phyloP scores from a whole-genome alignment of 371 early-diverging fungal species.

The Paramicrosporidium saccamoebae region DNA sequence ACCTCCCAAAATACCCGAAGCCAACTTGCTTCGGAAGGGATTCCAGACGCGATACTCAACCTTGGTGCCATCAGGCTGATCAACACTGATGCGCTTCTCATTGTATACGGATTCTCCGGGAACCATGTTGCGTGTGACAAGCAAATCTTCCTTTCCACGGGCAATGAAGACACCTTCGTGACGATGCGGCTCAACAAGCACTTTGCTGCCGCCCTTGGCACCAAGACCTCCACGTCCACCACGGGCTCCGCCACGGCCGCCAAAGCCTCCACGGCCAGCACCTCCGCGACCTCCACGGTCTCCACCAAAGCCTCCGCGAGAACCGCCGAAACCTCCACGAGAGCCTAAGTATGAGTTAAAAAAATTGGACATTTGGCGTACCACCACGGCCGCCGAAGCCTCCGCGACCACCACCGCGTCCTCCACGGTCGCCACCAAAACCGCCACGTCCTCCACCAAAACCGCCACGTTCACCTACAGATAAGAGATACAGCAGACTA shows the following conservation, averaged over 20 bases:
- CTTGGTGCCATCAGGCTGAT: slow-evolving; percentile 77
- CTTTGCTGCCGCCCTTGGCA: slow-evolving; percentile 56
- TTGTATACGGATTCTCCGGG: slow-evolving; percentile 96
- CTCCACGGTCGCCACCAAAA: slow-evolving; percentile 8
- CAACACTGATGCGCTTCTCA: slow-evolving; percentile 91
- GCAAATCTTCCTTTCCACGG: slow-evolving; percentile 93
- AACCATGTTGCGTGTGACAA: slow-evolving; percentile 93
- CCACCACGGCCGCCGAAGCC: slow-evolving; percentile 7
- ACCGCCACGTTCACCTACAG: slow-evolving; percentile 6
- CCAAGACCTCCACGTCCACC: slow-evolving; percentile 23
- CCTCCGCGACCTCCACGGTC: slow-evolving; percentile 11
- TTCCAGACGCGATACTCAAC: slow-evolving; percentile 99
- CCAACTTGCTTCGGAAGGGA: slow-evolving; percentile 98
- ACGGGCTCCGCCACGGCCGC: slow-evolving; percentile 12
- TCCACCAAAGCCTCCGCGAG: slow-evolving; percentile 9
- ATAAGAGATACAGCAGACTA: slow-evolving; percentile 1
- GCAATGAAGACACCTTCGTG: slow-evolving; percentile 92
- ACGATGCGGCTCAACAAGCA: slow-evolving; percentile 86
- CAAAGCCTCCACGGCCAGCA: slow-evolving; percentile 11
- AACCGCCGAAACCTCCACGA: slow-evolving; percentile 11
- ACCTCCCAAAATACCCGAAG: slow-evolving; percentile 98
- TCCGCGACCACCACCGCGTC: slow-evolving; percentile 12
- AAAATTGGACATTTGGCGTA: no score
- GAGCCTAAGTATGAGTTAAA: slow-evolving; percentile 1
- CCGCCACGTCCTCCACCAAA: slow-evolving; percentile 10